Evolutionary conservation across 1,139 yeast genomes (phyloP), one percentile per base, ranked within the genome.

Genomic region (Pneumocystis carinii): DNA sequence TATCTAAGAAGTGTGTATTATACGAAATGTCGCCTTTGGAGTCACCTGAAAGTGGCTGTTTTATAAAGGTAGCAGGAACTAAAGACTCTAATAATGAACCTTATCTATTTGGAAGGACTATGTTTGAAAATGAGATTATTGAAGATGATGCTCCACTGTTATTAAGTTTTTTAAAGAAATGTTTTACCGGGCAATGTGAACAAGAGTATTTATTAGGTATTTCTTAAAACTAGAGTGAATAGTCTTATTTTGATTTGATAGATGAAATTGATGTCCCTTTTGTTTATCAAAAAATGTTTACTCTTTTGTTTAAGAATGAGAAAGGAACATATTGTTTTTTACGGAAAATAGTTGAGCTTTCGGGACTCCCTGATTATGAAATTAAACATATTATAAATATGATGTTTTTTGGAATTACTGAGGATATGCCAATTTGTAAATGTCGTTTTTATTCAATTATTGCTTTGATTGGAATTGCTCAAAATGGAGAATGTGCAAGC

Each of bases 391-490:
- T 41, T 41, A 17, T 41, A 41, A 41, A 41, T 41, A 41, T 41
- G 24, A 17, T 41, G 53, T 41, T 41, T 41, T 17, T 32, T 32
- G 35, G 35, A 4, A 17, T 41, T 17, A 41, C 17, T 41, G 53
- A 41, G 14, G 27, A 41, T 17, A 41, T 17, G 19, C 19, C 19
- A 7, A 60, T 70, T 59, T 65, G 65, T 62, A 64, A 66, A 57
- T 71, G 69, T 55, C 64, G 69, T 38, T 74, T 75, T 74, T 67
- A 73, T 61, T 71, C 71, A 36, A 74, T 71, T 6, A 64, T 74
- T 70, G 75, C 75, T 5, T 66, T 74, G 53, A 67, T 71, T 7
- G 75, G 73, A n/a, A 67, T 74, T 61, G 73, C 73, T 8, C 76
- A 74, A 66, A 66, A 67, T 24, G 75, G 74, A 41, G 72, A 71